A percentile compares a stretch with the other conserved stretches of the same genome.
Conservation (phyloP, 1,139 yeast genomes). For the Yamadazyma pseudoaaseri region DNA sequence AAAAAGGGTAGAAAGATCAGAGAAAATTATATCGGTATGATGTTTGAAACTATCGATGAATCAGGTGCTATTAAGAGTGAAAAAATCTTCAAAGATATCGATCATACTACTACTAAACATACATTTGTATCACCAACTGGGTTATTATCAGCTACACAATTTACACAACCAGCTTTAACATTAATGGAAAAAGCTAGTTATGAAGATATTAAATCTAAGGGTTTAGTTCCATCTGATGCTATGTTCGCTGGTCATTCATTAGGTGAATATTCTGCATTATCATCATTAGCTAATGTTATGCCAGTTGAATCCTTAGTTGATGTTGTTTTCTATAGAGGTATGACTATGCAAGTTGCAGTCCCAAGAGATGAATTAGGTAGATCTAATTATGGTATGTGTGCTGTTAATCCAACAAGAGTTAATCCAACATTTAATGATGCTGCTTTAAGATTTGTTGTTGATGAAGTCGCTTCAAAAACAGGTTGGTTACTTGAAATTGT, state of each 20-base stretch:
- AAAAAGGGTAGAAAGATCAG: slow-evolving; percentile 94
- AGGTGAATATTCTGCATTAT: slow-evolving; percentile 97
- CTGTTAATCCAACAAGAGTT: slow-evolving; percentile 94
- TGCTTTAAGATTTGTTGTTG: slow-evolving; percentile 93
- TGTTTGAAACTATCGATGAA: slow-evolving; percentile 90
- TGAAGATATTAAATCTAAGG: slow-evolving; percentile 95
- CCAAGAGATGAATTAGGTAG: slow-evolving; percentile 95
- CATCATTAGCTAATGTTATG: slow-evolving; percentile 97
- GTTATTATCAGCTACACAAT: slow-evolving; percentile 94
- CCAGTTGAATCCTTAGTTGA: slow-evolving; percentile 97
- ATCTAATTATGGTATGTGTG: slow-evolving; percentile 99
- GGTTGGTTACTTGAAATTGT: slow-evolving; percentile 97
- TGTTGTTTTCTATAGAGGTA: slow-evolving; percentile 99
- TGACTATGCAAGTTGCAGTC: slow-evolving; percentile 99
- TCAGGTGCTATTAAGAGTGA: slow-evolving; percentile 85
- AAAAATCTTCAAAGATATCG: slow-evolving; percentile 92
- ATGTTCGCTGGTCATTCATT: slow-evolving; percentile 99
- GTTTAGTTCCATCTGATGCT: slow-evolving; percentile 89
- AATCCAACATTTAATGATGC: slow-evolving; percentile 86
- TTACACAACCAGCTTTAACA: slow-evolving; percentile 98
- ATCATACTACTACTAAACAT: slow-evolving; percentile 74
- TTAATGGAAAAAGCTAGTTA: slow-evolving; percentile 99
- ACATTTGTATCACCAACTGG: slow-evolving; percentile 95
- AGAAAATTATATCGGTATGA: slow-evolving; percentile 93
- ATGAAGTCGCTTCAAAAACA: slow-evolving; percentile 77